phyloP scores from a whole-genome alignment of 495 filamentous ascomycete genomes.

The Collariella sp. region DNA sequence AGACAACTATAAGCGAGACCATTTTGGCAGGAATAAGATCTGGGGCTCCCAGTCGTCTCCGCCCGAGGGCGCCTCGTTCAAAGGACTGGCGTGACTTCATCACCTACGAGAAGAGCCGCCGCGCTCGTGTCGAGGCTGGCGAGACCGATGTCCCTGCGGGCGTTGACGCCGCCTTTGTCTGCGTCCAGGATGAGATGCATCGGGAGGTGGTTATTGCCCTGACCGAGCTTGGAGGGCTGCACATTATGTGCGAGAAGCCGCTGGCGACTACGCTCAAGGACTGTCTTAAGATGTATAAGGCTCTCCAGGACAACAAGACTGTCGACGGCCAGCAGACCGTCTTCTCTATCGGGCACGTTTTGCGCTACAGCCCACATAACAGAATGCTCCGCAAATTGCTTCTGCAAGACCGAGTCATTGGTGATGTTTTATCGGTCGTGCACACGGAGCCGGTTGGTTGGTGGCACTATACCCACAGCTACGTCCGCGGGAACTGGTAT shows the following conservation, averaged over 20 bases:
- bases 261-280: conserved; percentile 68
- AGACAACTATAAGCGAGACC: conserved; percentile 60
- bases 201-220: conserved; percentile 65
- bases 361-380: conserved; percentile 87
- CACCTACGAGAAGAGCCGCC: conserved; percentile 50
- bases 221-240: conserved; percentile 53
- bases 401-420: conserved; percentile 61
- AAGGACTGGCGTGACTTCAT: conserved; percentile 68
- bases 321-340: conserved; percentile 37
- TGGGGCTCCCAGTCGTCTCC: conserved; percentile 42
- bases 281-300: conserved; percentile 63
- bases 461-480: conserved; percentile 94
- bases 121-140: conserved; percentile 34
- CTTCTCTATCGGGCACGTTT: conserved; percentile 77
- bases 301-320: conserved; percentile 26
- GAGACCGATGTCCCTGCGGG: conserved; percentile 39
- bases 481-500: conserved; percentile 82
- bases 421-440: conserved; percentile 78
- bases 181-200: conserved; percentile 83
- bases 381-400: conserved; percentile 71
- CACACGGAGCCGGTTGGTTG: conserved; percentile 92
- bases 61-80: conserved; percentile 53
- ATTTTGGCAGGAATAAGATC: conserved; percentile 59
- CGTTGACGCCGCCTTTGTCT: conserved; percentile 79
- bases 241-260: conserved; percentile 94